Percentiles rank a stretch among this genome's conserved stretches.
Evolutionary conservation across 2,329 filamentous ascomycete species (phyloP).

Genomic region (Tolypocladium tropicale): DNA sequence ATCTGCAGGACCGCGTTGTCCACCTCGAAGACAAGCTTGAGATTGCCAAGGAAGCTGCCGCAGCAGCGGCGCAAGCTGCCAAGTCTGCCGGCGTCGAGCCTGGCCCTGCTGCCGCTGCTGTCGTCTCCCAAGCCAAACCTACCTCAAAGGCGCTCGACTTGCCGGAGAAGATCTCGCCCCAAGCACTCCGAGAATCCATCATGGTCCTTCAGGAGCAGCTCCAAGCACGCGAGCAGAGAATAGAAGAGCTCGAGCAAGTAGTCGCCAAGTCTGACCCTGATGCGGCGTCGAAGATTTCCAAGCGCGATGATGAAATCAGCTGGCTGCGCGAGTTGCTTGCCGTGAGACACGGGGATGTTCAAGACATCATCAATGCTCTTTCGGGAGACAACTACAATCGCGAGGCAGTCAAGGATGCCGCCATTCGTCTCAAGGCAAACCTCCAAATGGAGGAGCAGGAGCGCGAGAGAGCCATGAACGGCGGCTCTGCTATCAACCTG

Average conservation of each 20-base stretch:
- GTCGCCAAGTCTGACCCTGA: constrained; percentile 63
- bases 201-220: constrained; percentile 94
- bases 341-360: constrained; percentile 81
- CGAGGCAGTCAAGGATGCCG: constrained; percentile 74
- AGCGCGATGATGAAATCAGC: constrained; percentile 85
- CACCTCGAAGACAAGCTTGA: constrained; percentile 87
- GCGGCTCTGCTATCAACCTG: constrained; percentile 54
- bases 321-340: constrained; percentile 92
- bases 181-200: constrained; percentile 91
- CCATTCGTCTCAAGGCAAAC: constrained; percentile 86
- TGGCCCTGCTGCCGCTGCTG: constrained; percentile 9
- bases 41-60: constrained; percentile 78
- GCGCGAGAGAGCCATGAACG: constrained; percentile 72
- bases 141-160: constrained; percentile 33
- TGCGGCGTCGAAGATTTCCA: constrained; percentile 71
- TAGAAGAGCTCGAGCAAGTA: constrained; percentile 74
- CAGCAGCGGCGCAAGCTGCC: constrained; percentile 69
- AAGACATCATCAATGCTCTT: constrained; percentile 79
- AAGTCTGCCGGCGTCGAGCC: constrained; percentile 41
- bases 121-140: constrained; percentile 12
- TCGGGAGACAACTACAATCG: constrained; percentile 67
- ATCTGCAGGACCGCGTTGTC: constrained; percentile 73
- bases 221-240: constrained; percentile 81
- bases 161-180: constrained; percentile 84
- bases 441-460: constrained; percentile 98